These are phyloP conservation scores for Dioscorea alata DNA, from an alignment of 106 monocot species.

Conservation along the genomic window DNA sequence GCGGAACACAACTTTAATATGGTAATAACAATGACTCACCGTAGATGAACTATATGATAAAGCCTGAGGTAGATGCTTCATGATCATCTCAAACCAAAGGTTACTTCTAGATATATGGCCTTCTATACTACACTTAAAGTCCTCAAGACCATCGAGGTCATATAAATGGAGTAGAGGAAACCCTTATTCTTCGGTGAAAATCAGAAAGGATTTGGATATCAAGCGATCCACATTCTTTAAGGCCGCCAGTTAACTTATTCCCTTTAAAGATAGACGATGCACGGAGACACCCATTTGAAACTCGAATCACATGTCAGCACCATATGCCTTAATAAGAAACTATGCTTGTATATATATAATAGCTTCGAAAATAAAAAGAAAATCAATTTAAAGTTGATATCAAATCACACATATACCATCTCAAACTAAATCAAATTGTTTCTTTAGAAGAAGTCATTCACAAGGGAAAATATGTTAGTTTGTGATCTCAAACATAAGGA, in stretches of 20 bases:
- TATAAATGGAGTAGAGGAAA: slow-evolving; percentile 84
- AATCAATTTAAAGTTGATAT: too few species aligned
- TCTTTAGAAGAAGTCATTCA: too few species aligned
- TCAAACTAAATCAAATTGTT: too few species aligned
- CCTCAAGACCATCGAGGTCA: slow-evolving; percentile 27
- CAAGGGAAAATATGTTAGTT: too few species aligned
- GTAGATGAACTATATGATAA: slow-evolving; percentile 50
- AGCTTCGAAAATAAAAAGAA: background rate
- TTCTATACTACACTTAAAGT: slow-evolving; percentile 7
- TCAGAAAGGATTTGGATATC: slow-evolving; percentile 62
- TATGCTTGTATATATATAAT: background rate
- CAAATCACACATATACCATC: too few species aligned
- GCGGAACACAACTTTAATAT: slow-evolving; percentile 5
- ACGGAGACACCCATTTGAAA: slow-evolving; percentile 89
- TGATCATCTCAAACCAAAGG: slow-evolving; percentile 67
- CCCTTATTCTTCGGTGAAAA: slow-evolving; percentile 36
- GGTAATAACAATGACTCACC: slow-evolving; percentile 24
- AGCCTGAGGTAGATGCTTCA: slow-evolving; percentile 51
- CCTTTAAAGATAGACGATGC: slow-evolving; percentile 91
- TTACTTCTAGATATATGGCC: slow-evolving; percentile 31
- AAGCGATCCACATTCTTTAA: slow-evolving; percentile 50
- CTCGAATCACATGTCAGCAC: slow-evolving; percentile 35
- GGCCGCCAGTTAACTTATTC: slow-evolving; percentile 39
- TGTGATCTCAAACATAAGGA: too few species aligned
- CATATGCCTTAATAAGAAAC: background rate